A percentile compares a stretch with the other conserved stretches of the same genome.
These are phyloP conservation scores for Kwoniella sp. DNA, from an alignment of 768 basidiomycete genomes.

Conservation along the genomic window DNA sequence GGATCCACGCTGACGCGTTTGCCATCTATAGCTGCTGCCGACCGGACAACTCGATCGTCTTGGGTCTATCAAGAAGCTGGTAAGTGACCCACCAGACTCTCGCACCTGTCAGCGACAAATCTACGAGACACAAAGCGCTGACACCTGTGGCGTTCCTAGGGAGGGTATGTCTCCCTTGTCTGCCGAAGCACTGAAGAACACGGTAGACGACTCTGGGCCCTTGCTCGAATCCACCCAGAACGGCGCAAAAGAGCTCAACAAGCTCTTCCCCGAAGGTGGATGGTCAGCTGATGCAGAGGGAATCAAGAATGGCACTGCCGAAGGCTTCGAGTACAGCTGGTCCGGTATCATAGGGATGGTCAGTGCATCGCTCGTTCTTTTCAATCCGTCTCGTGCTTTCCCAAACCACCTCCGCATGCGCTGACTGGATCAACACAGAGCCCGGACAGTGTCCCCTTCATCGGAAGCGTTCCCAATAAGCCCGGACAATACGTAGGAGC, in stretches of 20 bases:
- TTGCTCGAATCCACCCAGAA: slow-evolving; percentile 25
- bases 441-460: slow-evolving; percentile 43
- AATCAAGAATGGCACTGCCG: slow-evolving; percentile 21
- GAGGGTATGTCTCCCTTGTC: slow-evolving; percentile 29
- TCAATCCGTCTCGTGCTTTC: background rate
- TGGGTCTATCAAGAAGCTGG: slow-evolving; percentile 40
- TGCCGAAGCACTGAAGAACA: slow-evolving; percentile 24
- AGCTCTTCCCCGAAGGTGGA: slow-evolving; percentile 34
- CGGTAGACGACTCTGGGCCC: slow-evolving; percentile 36
- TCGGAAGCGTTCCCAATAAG: slow-evolving; percentile 44
- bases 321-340: slow-evolving; percentile 50
- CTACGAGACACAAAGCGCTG: too few species aligned
- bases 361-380: too few species aligned
- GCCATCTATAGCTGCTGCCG: slow-evolving; percentile 17
- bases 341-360: slow-evolving; percentile 50
- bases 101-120: too few species aligned
- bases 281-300: slow-evolving; percentile 15
- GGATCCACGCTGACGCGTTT: background rate
- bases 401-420: background rate
- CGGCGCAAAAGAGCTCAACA: slow-evolving; percentile 24
- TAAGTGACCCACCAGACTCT: slow-evolving; percentile 3
- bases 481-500: slow-evolving; percentile 42
- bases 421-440: slow-evolving; percentile 38
- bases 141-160: slow-evolving; percentile 6
- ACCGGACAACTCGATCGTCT: slow-evolving; percentile 41